Conservation (phyloP, 2,329 filamentous ascomycete genomes). For the Colletotrichum liaoningense region DNA sequence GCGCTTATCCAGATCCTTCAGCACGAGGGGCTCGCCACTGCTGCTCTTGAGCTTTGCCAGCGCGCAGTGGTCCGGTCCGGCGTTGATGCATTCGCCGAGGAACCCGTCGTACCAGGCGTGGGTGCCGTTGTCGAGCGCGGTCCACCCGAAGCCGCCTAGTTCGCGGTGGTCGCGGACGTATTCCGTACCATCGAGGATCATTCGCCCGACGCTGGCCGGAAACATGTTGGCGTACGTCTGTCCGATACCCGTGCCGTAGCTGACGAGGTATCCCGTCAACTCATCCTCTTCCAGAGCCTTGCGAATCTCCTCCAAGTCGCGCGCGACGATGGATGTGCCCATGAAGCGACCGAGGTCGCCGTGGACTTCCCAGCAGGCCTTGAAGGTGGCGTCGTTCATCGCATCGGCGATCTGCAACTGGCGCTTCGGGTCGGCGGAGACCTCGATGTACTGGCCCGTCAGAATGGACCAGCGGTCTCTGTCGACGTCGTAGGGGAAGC, state of each 20-base stretch:
- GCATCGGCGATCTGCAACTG: constrained; percentile 58
- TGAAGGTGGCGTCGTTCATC: constrained; percentile 57
- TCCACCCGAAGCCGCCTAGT: constrained; percentile 59
- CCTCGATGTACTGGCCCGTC: constrained; percentile 52
- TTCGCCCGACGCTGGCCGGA: constrained; percentile 57
- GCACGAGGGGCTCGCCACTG: constrained; percentile 43
- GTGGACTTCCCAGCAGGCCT: constrained; percentile 53
- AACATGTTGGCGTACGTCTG: constrained; percentile 65
- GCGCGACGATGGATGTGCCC: constrained; percentile 58
- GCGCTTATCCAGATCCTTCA: constrained; percentile 50
- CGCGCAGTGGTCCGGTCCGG: constrained; percentile 58
- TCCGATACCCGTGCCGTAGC: constrained; percentile 64
- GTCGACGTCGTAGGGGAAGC: constrained; percentile 58
- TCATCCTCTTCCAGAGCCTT: constrained; percentile 57
- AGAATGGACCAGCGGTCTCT: constrained; percentile 59
- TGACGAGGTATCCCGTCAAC: constrained; percentile 61
- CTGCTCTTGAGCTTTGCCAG: constrained; percentile 49
- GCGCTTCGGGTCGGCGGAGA: constrained; percentile 42
- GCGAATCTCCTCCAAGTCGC: constrained; percentile 62
- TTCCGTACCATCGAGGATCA: constrained; percentile 62
- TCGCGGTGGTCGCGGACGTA: constrained; percentile 58
- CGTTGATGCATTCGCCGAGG: constrained; percentile 60
- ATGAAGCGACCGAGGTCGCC: constrained; percentile 60
- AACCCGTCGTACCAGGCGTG: constrained; percentile 63
- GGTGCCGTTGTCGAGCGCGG: constrained; percentile 60